These are phyloP conservation scores for Cladophialophora yegresii DNA, from an alignment of 2,329 filamentous ascomycete species.

Conservation along the genomic window DNA sequence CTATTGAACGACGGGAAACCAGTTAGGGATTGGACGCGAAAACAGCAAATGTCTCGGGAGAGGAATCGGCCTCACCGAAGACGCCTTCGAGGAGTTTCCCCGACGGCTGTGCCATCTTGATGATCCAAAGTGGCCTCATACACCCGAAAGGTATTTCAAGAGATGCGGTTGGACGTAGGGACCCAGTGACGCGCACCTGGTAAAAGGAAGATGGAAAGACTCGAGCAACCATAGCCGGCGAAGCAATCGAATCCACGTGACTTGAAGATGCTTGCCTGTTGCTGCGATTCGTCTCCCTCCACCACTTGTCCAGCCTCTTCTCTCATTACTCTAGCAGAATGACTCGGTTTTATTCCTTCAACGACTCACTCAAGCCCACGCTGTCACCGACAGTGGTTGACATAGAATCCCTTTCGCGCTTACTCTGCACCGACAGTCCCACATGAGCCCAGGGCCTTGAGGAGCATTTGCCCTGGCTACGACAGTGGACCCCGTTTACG, in stretches of 20 bases:
- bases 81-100: slow-evolving; percentile 62
- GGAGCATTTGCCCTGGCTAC: slow-evolving; percentile 2
- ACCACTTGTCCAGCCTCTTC: neutral
- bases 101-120: slow-evolving; percentile 34
- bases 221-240: neutral
- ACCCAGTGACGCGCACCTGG: neutral
- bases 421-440: neutral
- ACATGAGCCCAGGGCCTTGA: neutral
- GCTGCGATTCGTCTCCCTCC: neutral
- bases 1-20: slow-evolving; percentile 49
- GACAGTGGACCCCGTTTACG: slow-evolving; percentile 11
- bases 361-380: neutral
- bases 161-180: neutral
- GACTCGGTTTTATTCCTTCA: neutral
- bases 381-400: neutral
- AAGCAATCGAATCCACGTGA: neutral
- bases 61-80: slow-evolving; percentile 54
- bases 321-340: slow-evolving; percentile 1
- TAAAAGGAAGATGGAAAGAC: neutral
- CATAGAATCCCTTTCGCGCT: neutral
- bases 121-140: slow-evolving; percentile 18
- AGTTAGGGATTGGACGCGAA: slow-evolving; percentile 14
- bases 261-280: neutral
- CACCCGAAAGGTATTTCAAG: neutral
- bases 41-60: slow-evolving; percentile 25